These are phyloP conservation scores for Talaromyces islandicus DNA, from an alignment of 2,329 filamentous ascomycete species.

Conservation along the genomic window DNA sequence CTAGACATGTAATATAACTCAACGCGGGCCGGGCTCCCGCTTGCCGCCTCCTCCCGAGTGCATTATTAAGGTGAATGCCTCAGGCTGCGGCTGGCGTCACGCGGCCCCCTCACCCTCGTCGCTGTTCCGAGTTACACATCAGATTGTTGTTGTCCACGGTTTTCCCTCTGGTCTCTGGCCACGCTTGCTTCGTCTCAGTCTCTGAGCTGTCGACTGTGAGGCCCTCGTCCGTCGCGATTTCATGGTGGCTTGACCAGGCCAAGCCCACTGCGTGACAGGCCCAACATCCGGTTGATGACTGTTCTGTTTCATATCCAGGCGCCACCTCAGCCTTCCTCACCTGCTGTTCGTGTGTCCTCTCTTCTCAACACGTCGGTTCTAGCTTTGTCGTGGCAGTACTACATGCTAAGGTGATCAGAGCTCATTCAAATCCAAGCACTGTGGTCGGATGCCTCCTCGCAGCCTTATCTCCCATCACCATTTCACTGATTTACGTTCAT, in stretches of 20 bases:
- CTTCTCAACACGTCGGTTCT: neutral
- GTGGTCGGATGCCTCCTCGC: neutral
- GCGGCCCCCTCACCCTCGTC: neutral
- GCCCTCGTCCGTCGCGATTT: neutral
- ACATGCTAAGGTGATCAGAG: neutral
- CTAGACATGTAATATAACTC: too few species aligned
- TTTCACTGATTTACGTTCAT: neutral
- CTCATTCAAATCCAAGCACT: neutral
- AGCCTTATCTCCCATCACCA: neutral
- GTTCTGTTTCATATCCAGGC: neutral
- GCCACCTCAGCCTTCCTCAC: neutral
- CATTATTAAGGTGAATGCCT: neutral
- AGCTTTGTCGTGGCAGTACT: neutral
- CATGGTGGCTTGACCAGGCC: neutral
- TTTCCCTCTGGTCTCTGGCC: neutral
- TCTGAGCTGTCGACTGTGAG: neutral
- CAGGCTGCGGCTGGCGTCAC: neutral
- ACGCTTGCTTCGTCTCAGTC: neutral
- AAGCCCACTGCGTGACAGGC: neutral
- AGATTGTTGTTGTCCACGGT: neutral
- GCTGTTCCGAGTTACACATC: neutral
- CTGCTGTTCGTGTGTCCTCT: neutral
- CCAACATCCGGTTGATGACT: neutral
- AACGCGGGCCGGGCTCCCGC: neutral
- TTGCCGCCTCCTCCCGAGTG: neutral